Base-by-base conservation (phyloP, 2,329 filamentous ascomycete species). In the Diaporthe batatas region DNA sequence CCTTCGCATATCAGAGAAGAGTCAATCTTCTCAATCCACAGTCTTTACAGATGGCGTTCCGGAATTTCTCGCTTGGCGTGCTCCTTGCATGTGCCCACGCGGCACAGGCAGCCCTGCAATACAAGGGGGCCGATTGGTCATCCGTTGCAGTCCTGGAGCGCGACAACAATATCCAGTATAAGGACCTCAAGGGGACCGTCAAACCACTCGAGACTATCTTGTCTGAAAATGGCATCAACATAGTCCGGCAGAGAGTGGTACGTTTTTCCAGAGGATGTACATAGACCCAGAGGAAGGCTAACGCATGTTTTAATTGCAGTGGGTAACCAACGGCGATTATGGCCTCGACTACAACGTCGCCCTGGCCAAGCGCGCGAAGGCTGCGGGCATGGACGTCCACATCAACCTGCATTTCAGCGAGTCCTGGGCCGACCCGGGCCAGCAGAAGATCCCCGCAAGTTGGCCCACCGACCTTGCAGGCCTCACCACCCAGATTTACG, bases 321-420 rank as follows among this genome's bases (percentile, higher is more conserved):
- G 62, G 62, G 62, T 67, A 14, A 47, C 62, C 7, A 25, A 67
- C n/a, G 62, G 62, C n/a, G 62, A 67, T 21, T 94, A 94, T 80
- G 88, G 92, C 79, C 84, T 94, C 53, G 88, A 88, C 72, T 94
- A 94, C 81, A 94, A 93, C 78, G 79, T 94, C 75, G 82, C 87
- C 68, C 85, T 94, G 18, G 92, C 90, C 2, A 87, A 87, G 79
- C 86, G 92, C 58, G 91, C 91, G 4, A 86, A 90, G 75, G 88
- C 88, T 2, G 90, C 87, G 0, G 91, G 91, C 0, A 79, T 94
- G 68, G 84, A 83, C 3, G 84, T 93, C 51, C 89, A 88, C 76
- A 82, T 93, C 25, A 89, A 92, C 75, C 82, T 94, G 73, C 91
- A 93, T 80, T 90, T 89, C 76, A 90, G 87, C 79, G 91, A 93